Percentiles rank a stretch among this genome's conserved stretches.
phyloP scores from a whole-genome alignment of 352 stramenopile species.

The Albugo candida region DNA sequence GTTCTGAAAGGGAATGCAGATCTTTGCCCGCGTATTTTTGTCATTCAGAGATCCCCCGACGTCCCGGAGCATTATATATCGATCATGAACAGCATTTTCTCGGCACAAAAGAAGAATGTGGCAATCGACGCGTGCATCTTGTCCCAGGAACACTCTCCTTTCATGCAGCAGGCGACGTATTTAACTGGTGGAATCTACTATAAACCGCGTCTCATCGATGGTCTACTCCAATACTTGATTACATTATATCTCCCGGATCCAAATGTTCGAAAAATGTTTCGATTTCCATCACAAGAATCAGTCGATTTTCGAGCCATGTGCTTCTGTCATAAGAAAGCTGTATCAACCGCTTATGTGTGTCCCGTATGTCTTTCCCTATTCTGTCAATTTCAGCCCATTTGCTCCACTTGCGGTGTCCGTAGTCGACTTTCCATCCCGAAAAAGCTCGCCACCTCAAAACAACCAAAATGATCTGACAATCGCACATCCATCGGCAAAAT shows the following conservation, averaged over 20 bases:
- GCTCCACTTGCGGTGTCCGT: constrained; percentile 71
- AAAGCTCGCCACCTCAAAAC: constrained; percentile 8
- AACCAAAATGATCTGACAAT: too few species aligned
- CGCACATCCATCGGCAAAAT: too few species aligned
- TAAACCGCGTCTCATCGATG: constrained; percentile 44
- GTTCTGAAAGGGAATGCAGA: constrained; percentile 61
- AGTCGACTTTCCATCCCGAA: constrained; percentile 62
- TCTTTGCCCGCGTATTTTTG: constrained; percentile 56
- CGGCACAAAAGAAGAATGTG: constrained; percentile 71
- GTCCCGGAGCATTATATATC: constrained; percentile 78
- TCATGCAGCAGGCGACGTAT: constrained; percentile 78
- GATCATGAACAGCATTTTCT: constrained; percentile 83
- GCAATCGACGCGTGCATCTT: constrained; percentile 69
- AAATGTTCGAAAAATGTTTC: constrained; percentile 58
- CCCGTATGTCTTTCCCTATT: constrained; percentile 78
- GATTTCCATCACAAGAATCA: constrained; percentile 65
- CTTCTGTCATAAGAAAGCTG: constrained; percentile 73
- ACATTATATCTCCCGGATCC: constrained; percentile 72
- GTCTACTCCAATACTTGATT: constrained; percentile 68
- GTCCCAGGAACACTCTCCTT: constrained; percentile 49
- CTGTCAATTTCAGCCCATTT: constrained; percentile 73
- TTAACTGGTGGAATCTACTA: constrained; percentile 76
- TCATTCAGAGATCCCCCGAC: constrained; percentile 67
- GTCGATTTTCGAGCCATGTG: constrained; percentile 81
- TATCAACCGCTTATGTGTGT: constrained; percentile 69